Base-by-base conservation (phyloP, 768 basidiomycete genomes). In the Kockovaella imperatae region DNA sequence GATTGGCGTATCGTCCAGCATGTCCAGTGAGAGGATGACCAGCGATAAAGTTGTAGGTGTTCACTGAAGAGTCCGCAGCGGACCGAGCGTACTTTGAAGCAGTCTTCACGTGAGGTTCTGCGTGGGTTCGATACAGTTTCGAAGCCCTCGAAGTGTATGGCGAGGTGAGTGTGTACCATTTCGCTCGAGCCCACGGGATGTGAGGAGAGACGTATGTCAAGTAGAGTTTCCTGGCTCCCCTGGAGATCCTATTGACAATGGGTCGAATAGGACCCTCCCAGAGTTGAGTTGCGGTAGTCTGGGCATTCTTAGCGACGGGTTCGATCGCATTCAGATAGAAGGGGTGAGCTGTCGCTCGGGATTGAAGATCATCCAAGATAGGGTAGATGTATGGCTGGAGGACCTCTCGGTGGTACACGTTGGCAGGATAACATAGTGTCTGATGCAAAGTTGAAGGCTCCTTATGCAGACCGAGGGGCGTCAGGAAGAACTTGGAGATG, bases 321-420 rank as follows among this genome's bases (percentile, higher is more conserved):
- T 50, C 51, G 4, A 61, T 36, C 35, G 44, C 47, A 10, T 54
- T 51, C 2, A 17, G 39, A 45, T 65, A 69, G 21, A 49, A 25
- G 5, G 59, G 57, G 31, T 54, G 53, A 15, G 52, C 11, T 8
- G 50, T 28, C 11, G 51, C 24, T 25, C 45, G 14, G 14, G 35
- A 11, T 14, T 50, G 39, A 26, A 46, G 29, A 17, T 50, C 20
- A 15, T 61, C 57, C 15, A 68, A 14, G 29, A 53, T 39, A 5
- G 68, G 68, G 39, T 67, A 67, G 50, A 70, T 52, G 45, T 66
- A 64, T 6, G 68, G 68, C 36, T 60, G 30, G 13, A 67, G 58
- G 39, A 70, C 32, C 13, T 57, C 47, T 1, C 51, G 38, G 36
- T 66, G 61, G 38, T 70, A 70, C 8, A 49, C 45, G 38, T 61